Base-by-base conservation (phyloP, 306 rosid species). In the Quercus robur region DNA sequence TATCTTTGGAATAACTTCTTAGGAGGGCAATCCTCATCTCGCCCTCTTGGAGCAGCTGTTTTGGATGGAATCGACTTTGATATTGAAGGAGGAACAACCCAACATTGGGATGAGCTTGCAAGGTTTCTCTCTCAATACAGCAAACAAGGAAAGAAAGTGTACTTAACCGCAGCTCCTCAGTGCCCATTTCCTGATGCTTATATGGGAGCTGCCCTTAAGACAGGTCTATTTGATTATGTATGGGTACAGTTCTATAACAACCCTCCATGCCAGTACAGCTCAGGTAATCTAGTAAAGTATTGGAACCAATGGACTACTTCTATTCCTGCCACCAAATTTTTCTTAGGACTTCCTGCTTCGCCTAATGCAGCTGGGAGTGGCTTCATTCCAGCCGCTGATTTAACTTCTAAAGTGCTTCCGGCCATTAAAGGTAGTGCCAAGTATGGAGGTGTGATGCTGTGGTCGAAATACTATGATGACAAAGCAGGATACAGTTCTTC, bases 181-280 rank as follows among this genome's bases (percentile, higher is more conserved):
- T 91, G 91, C 61, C 87, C 89, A 51, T 93, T 88, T 51, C 91
- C 96, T 17, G 90, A 89, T 78, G 88, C 88, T 33, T 83, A 85
- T 83, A 77, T 88, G 7, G 94, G 91, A 35, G 52, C 62, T 33
- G 92, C 94, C 15, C 81, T 93, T 1, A 78, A 62, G 8, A 89
- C 93, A 0, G 86, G 92, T 11, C 86, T 90, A 25, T 92, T 90
- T 62, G 94, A 92, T 88, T 84, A 51, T 28, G 87, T 89, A 57
- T 89, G 91, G 92, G 86, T 88, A 35, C 91, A 91, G 52, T 91
- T 91, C 77, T 91, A 89, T 85, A 89, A 88, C 64, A 91, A 88
- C 70, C 77, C 90, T 2, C 85, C 82, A 1, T 91, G 89, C 80
- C 87, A 90, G 25, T 88, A 88, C 85, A 61, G 84, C 5, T 75